phyloP scores from a whole-genome alignment of 305 asterid genomes.

The Rubia occidens region DNA sequence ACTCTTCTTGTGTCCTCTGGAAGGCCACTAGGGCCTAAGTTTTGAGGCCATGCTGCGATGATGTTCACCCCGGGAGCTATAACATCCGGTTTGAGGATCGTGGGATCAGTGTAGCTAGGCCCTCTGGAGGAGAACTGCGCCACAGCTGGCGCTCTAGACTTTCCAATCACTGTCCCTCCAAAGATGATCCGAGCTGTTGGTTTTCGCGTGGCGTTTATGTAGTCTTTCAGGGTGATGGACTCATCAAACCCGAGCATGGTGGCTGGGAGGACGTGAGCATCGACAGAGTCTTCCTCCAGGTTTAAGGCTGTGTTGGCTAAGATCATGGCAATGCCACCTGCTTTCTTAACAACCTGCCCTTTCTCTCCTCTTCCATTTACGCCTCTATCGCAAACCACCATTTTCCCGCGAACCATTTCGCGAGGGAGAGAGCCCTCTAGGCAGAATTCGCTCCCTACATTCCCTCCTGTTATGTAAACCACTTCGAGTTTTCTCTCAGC shows the following conservation, averaged over 20 bases:
- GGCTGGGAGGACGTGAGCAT: constrained; percentile 76
- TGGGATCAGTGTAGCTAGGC: constrained; percentile 74
- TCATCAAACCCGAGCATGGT: constrained; percentile 73
- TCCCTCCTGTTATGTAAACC: constrained; percentile 49
- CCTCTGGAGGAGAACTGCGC: constrained; percentile 91
- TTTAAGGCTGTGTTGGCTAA: constrained; percentile 67
- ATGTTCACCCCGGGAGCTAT: constrained; percentile 93
- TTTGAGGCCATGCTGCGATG: constrained; percentile 96
- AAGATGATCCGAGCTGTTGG: constrained; percentile 71
- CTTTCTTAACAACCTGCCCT: constrained; percentile 72
- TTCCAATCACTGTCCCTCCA: constrained; percentile 67
- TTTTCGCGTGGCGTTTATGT: constrained; percentile 45
- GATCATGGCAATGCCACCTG: constrained; percentile 82
- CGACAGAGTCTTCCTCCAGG: constrained; percentile 79
- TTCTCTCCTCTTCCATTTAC: constrained; percentile 86
- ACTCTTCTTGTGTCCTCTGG: constrained; percentile 79
- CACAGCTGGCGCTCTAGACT: constrained; percentile 71
- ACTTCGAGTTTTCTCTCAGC: constrained; percentile 48
- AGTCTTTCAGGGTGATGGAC: constrained; percentile 40
- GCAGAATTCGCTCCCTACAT: constrained; percentile 63
- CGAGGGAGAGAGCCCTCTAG: constrained; percentile 64
- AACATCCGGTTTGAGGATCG: constrained; percentile 79
- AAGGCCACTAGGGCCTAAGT: constrained; percentile 73
- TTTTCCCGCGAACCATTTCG: constrained; percentile 51
- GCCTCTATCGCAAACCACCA: constrained; percentile 80